Conservation (phyloP, 2,329 filamentous ascomycete species). For the Monosporascus sp. region DNA sequence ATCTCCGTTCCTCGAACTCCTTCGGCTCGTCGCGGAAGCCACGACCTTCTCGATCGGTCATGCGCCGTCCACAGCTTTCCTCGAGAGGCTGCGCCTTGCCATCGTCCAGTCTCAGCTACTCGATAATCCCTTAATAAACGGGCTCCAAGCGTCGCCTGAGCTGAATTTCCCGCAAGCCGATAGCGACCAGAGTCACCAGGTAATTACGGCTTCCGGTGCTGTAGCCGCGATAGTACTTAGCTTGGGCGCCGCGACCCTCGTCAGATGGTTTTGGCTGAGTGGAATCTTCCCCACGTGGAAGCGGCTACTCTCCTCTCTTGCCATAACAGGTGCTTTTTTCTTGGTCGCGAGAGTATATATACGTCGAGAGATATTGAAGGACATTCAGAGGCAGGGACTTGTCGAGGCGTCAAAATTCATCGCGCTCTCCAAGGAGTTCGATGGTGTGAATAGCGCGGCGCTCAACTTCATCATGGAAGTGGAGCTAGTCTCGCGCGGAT, state of each 20-base stretch:
- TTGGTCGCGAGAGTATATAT: conserved; percentile 22
- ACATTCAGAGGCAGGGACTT: conserved; percentile 25
- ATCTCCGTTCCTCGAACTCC: conserved; percentile 19
- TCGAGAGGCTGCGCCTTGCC: conserved; percentile 27
- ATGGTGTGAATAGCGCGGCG: conserved; percentile 27
- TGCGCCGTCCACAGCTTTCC: conserved; percentile 24
- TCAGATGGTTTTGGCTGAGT: conserved; percentile 22
- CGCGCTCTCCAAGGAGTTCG: conserved; percentile 23
- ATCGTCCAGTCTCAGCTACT: conserved; percentile 28
- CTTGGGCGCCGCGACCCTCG: conserved; percentile 21
- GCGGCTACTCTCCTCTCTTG: conserved; percentile 17
- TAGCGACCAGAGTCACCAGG: conserved; percentile 18
- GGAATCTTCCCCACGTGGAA: conserved; percentile 23
- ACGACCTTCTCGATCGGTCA: conserved; percentile 28
- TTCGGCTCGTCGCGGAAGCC: conserved; percentile 21
- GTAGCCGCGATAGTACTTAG: conserved; percentile 24
- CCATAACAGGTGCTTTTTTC: conserved; percentile 12
- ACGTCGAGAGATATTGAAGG: conserved; percentile 24
- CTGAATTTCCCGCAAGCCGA: conserved; percentile 11
- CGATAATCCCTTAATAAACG: conserved; percentile 25
- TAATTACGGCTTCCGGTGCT: conserved; percentile 23
- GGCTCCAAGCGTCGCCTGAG: conserved; percentile 17
- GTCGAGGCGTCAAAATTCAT: conserved; percentile 23
- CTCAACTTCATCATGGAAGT: conserved; percentile 30
- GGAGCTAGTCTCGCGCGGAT: conserved; percentile 27